Percentiles rank a stretch among this genome's conserved stretches.
These are phyloP conservation scores for Petrea volubilis DNA, from an alignment of 257 asterid genomes.

Conservation along the genomic window DNA sequence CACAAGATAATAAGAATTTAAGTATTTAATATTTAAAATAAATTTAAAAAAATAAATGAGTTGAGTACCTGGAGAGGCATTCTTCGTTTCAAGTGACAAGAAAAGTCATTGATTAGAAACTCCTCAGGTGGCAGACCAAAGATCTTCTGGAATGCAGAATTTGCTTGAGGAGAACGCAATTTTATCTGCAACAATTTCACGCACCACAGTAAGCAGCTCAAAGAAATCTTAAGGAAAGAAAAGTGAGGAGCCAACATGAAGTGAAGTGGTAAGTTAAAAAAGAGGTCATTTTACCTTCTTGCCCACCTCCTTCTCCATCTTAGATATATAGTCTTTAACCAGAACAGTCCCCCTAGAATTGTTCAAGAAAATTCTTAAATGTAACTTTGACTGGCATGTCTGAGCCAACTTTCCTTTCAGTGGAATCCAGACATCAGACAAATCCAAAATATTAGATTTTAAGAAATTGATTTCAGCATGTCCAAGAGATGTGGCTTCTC, in stretches of 20 bases:
- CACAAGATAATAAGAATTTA: not conserved
- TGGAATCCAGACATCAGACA: conserved; percentile 91
- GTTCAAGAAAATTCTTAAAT: conserved; percentile 87
- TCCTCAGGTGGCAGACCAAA: conserved; percentile 93
- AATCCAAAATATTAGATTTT: conserved; percentile 71
- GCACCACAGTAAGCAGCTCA: conserved; percentile 22
- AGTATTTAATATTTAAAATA: no score
- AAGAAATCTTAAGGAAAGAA: conserved; percentile 10
- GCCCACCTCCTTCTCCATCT: conserved; percentile 99
- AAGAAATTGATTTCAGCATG: conserved; percentile 82
- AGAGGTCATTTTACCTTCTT: conserved; percentile 69
- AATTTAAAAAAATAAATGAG: conserved; percentile 1
- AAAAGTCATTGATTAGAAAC: conserved; percentile 93
- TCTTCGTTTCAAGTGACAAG: conserved; percentile 92
- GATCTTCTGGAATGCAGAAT: conserved; percentile 94
- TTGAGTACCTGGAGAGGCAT: conserved; percentile 93
- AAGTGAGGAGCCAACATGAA: conserved; percentile 1
- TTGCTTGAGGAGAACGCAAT: conserved; percentile 95
- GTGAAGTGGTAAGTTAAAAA: conserved; percentile 16
- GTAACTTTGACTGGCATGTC: conserved; percentile 95
- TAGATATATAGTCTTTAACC: conserved; percentile 72
- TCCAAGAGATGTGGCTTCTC: conserved; percentile 91
- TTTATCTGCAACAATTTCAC: conserved; percentile 55
- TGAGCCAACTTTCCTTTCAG: conserved; percentile 93
- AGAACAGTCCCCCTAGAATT: conserved; percentile 72